Evolutionary conservation across 2,329 filamentous ascomycete genomes (phyloP), one percentile per base, ranked within the genome.

Genomic region (Diaporthe sp.): DNA sequence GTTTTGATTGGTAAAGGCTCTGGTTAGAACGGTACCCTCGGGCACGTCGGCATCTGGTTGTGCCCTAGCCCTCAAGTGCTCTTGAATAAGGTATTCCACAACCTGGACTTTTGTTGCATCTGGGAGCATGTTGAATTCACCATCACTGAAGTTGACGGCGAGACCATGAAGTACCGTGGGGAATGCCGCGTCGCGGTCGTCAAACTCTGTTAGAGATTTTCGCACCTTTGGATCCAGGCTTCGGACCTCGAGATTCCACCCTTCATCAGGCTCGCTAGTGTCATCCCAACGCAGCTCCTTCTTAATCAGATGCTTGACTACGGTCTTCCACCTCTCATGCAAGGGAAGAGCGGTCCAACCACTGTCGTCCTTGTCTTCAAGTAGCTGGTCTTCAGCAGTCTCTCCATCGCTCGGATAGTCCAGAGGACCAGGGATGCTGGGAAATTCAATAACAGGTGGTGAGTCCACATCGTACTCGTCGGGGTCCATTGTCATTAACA

Each of bases 81-180:
- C 22, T 20, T 61, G 58, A n/a, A 61, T 34, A 4, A 61, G 58
- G 31, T 61, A 61, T 34, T 42, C 28, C 28, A 61, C 39, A 20
- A 61, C 37, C 25, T 28, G 37, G 7, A 49, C 6, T 12, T 39
- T 37, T 6, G 34, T 71, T n/a, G 39, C 17, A 1, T 20, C 10
- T 31, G 51, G 12, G 8, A 71, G 53, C 12, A 20, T 28, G 13
- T 39, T 49, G 53, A 71, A 71, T 2, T n/a, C 20, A 9, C 60
- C 68, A 7, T 20, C 22, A 10, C 42, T 34, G n/a, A 58, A 60
- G 15, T 58, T 15, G 4, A 15, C 17, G n/a, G 68, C 68, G 13
- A 71, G 68, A 17, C 25, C 42, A 25, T 71, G 68, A 17, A 71
- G 53, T 13, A 71, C 22, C 15, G 68, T 71, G 6, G 51, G 68